phyloP scores from a whole-genome alignment of 345 rosid genomes.

The Draba incana region DNA sequence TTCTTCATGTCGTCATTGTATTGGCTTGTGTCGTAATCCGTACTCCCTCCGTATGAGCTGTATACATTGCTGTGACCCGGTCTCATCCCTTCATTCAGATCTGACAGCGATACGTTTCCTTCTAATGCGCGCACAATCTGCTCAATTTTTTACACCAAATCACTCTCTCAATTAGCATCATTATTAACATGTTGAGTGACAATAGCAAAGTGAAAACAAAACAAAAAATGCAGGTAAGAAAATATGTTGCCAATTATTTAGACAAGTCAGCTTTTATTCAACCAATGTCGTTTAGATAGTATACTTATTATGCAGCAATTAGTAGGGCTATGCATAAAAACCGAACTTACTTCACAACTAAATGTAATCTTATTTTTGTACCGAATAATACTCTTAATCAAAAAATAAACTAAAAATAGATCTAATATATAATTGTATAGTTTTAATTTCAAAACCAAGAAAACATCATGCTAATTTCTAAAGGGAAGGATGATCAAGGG shows the following conservation, averaged over 20 bases:
- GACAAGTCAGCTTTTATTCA: background rate
- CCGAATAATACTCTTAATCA: too few species aligned
- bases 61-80: constrained; percentile 70
- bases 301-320: background rate
- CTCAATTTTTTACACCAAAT: constrained; percentile 1
- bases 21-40: constrained; percentile 73
- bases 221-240: background rate
- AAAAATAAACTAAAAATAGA: too few species aligned
- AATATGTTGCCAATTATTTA: background rate
- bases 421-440: too few species aligned
- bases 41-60: constrained; percentile 67
- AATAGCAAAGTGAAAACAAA: background rate
- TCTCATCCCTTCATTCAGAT: constrained; percentile 71
- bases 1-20: constrained; percentile 80
- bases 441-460: background rate
- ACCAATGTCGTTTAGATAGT: background rate
- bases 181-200: background rate
- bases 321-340: background rate
- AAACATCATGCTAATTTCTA: background rate
- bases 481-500: background rate
- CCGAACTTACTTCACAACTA: constrained; percentile 1
- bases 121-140: constrained; percentile 85
- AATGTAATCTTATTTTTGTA: background rate
- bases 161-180: constrained; percentile 19
- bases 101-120: constrained; percentile 66